Evolutionary conservation across 2,329 filamentous ascomycete genomes (phyloP), one percentile per base, ranked within the genome.

Genomic region (Samsoniella hepiali): DNA sequence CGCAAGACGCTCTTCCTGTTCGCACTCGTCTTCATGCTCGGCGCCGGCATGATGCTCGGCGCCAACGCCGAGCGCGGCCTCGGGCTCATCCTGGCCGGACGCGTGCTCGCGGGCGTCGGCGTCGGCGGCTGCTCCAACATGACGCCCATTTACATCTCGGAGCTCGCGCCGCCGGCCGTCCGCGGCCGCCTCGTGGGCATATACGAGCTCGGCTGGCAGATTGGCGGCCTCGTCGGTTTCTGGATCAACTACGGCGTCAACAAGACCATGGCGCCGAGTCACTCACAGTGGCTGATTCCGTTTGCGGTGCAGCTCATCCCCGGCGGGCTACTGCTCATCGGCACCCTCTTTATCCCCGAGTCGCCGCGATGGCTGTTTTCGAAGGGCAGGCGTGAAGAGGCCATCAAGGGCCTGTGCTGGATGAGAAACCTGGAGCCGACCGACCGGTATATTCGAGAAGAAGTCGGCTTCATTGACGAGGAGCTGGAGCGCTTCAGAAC

Each of bases 11-110:
- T 93, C 2, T 77, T 87, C 66, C 67, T 86, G 54, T 89, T 88
- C 72, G 76, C 81, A 2, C 61, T 82, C 40, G 68, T 93, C 66
- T 93, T 93, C 74, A 81, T 86, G 60, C 70, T 93, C 10, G 91
- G 90, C 65, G 86, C 89, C 50, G 88, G 88, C 60, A 72, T 93
- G 67, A 92, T 91, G 87, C 77, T 92, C 31, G 89, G 86, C 54
- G 87, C 84, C 54, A 87, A 81, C 68, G 80, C 79, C 10, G 76
- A 81, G 3, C 81, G 85, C 36, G 88, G 88, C 34, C 78, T 93
- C n/a, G 88, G 85, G 4, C 76, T 84, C 65, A 83, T 90, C 65
- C 81, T 88, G 63, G 85, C 76, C 38, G 86, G 87, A 8, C 81
- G 87, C 42, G 86, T 88, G 34, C 79, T 89, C 10, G 85, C 85